Conservation (phyloP, 2,329 filamentous ascomycete species). For the Sordariomycetes sp. region DNA sequence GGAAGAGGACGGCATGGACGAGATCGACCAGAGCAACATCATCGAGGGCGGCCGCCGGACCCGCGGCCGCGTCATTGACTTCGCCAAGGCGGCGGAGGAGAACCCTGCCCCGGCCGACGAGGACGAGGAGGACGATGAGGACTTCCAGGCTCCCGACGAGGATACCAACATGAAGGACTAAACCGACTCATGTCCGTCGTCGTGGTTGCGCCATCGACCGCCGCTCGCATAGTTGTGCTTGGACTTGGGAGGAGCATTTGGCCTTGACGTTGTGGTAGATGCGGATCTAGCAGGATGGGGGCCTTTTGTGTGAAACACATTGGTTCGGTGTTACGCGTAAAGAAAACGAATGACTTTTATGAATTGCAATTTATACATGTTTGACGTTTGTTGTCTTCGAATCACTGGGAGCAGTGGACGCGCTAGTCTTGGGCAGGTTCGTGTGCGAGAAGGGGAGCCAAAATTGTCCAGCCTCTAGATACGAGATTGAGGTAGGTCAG, state of each 20-base stretch:
- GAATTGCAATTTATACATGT: not conserved
- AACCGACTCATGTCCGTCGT: not conserved
- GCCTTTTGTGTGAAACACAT: not conserved
- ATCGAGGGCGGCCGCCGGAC: constrained; percentile 68
- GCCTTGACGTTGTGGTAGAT: not conserved
- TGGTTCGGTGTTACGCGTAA: constrained; percentile 1
- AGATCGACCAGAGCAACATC: constrained; percentile 86
- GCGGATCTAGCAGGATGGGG: not conserved
- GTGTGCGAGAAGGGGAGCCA: not conserved
- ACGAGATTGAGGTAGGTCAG: no score
- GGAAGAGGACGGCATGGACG: constrained; percentile 75
- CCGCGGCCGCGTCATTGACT: constrained; percentile 86
- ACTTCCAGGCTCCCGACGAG: constrained; percentile 48
- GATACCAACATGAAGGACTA: constrained; percentile 59
- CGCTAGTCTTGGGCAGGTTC: not conserved
- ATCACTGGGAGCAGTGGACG: not conserved
- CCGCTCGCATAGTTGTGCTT: not conserved
- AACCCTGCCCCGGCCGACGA: constrained; percentile 63
- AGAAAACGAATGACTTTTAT: constrained; percentile 2
- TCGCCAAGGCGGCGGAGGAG: constrained; percentile 76
- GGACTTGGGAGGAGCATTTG: not conserved
- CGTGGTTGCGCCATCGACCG: not conserved
- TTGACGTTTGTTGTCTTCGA: not conserved
- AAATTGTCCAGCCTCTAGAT: no score
- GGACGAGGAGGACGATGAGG: constrained; percentile 60